Conservation (phyloP, 306 rosid genomes). For the Herpetospermum pedunculosum region DNA sequence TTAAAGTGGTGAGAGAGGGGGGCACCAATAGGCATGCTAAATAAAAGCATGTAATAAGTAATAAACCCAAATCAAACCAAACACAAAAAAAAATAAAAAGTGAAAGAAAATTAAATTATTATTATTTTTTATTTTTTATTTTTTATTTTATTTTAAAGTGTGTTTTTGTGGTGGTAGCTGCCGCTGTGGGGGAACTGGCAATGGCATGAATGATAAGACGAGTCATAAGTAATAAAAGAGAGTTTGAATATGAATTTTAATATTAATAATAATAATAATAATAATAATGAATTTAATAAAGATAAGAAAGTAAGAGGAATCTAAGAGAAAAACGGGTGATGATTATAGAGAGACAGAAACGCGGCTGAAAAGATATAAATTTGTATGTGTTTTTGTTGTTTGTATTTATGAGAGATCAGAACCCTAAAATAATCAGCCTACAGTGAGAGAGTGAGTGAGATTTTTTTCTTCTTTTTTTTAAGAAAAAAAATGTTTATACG, state of each 20-base stretch:
- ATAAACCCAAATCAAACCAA: not conserved
- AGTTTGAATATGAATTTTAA: too few species aligned
- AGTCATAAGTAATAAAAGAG: slow-evolving; percentile 11
- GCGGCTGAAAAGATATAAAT: slow-evolving; percentile 42
- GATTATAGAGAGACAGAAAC: slow-evolving; percentile 55
- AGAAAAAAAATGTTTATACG: too few species aligned
- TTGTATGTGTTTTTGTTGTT: slow-evolving; percentile 9
- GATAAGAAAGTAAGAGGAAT: slow-evolving; percentile 1
- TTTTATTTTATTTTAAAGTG: too few species aligned
- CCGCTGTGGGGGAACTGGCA: not conserved
- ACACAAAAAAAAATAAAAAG: slow-evolving; percentile 13
- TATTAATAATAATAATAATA: too few species aligned
- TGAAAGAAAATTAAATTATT: too few species aligned
- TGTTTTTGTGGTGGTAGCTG: too few species aligned
- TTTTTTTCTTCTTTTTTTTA: too few species aligned
- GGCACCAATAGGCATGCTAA: slow-evolving; percentile 13
- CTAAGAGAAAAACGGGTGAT: slow-evolving; percentile 18
- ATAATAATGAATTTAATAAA: not conserved
- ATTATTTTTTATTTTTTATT: too few species aligned
- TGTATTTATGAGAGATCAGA: slow-evolving; percentile 7
- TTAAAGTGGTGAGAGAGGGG: not conserved
- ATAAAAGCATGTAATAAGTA: slow-evolving; percentile 1
- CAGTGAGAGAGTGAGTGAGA: slow-evolving; percentile 27
- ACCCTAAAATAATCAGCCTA: not conserved
- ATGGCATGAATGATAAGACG: not conserved